These are phyloP conservation scores for Leishmania major DNA, from an alignment of 208 protist species.

Conservation along the genomic window DNA sequence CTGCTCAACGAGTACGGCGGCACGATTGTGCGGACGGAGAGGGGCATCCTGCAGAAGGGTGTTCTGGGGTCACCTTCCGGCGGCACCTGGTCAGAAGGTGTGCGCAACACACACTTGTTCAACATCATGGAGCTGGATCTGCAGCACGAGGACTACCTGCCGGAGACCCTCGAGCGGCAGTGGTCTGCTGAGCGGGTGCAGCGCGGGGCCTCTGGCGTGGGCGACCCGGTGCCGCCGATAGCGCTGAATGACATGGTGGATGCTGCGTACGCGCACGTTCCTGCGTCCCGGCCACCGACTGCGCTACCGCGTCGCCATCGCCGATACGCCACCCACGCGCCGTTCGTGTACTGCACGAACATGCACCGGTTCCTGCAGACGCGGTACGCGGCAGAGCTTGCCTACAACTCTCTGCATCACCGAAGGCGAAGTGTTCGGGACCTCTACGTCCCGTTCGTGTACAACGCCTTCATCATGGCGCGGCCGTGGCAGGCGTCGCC, in stretches of 20 bases:
- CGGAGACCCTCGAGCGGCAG: slow-evolving; percentile 38
- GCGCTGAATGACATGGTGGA: neutral
- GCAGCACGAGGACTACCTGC: slow-evolving; percentile 23
- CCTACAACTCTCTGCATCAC: slow-evolving; percentile 14
- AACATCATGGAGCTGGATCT: slow-evolving; percentile 46
- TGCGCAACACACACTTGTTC: slow-evolving; percentile 28
- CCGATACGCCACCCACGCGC: slow-evolving; percentile 60
- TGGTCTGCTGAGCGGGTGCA: slow-evolving; percentile 78
- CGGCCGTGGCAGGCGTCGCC: slow-evolving; percentile 59
- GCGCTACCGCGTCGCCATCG: slow-evolving; percentile 14
- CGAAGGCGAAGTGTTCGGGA: slow-evolving; percentile 36
- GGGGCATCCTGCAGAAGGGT: slow-evolving; percentile 23
- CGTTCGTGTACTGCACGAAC: slow-evolving; percentile 68
- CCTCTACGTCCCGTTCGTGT: slow-evolving; percentile 58
- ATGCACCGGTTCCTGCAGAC: slow-evolving; percentile 58
- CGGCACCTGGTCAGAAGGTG: too few species aligned
- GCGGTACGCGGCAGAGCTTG: slow-evolving; percentile 49
- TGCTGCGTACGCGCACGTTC: too few species aligned
- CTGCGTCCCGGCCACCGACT: too few species aligned
- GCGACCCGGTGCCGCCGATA: slow-evolving; percentile 4
- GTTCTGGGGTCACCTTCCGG: slow-evolving; percentile 89
- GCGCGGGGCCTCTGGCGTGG: slow-evolving; percentile 42
- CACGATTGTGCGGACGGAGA: slow-evolving; percentile 59
- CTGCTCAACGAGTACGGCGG: slow-evolving; percentile 67
- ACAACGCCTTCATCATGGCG: slow-evolving; percentile 65